Percentiles rank a stretch among this genome's conserved stretches.
These are phyloP conservation scores for Panicum miliaceum DNA, from an alignment of 176 grass and related monocot species.

Conservation along the genomic window DNA sequence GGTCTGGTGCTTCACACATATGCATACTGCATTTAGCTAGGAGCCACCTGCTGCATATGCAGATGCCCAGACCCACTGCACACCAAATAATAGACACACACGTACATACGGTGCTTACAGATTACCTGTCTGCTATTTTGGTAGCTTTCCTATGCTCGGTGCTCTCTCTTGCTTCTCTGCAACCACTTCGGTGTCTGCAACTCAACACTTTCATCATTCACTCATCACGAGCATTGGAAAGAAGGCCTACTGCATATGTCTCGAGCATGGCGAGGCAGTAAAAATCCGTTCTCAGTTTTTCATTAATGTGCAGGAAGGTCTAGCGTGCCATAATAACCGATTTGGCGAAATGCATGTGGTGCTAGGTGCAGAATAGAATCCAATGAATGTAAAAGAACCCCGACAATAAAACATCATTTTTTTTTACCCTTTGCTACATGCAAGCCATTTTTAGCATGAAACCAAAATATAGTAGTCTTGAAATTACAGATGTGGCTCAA, in stretches of 20 bases:
- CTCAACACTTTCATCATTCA: constrained; percentile 20
- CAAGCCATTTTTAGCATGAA: background rate
- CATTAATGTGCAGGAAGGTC: background rate
- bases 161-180: background rate
- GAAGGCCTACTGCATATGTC: background rate
- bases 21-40: background rate
- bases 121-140: background rate
- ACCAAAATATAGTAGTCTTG: background rate
- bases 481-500: background rate
- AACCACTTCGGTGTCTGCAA: background rate
- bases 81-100: constrained; percentile 29
- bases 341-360: background rate
- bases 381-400: background rate
- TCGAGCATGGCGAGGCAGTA: background rate
- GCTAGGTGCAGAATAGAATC: background rate
- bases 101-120: background rate
- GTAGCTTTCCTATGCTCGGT: background rate
- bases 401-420: background rate
- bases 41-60: constrained; percentile 2
- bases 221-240: constrained; percentile 9
- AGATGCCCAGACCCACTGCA: constrained; percentile 4
- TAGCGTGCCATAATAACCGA: background rate
- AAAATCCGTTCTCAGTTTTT: background rate
- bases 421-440: background rate
- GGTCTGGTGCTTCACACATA: background rate